A percentile compares a stretch with the other conserved stretches of the same genome.
These are phyloP conservation scores for Aspergillus aculeatinus DNA, from an alignment of 2,329 filamentous ascomycete genomes.

Conservation along the genomic window DNA sequence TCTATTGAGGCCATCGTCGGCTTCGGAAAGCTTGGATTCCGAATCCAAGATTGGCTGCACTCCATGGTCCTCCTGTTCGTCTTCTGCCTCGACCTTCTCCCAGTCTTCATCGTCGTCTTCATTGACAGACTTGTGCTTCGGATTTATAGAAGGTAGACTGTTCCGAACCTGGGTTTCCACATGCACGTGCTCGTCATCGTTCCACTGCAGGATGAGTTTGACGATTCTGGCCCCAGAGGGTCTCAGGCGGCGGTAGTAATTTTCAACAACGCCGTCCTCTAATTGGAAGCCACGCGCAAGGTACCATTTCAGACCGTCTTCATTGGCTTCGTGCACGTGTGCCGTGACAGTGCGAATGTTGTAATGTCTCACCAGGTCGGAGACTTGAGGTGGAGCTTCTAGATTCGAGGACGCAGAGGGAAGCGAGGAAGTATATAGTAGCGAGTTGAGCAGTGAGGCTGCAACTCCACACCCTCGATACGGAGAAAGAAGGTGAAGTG, in stretches of 20 bases:
- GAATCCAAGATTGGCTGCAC: conserved; percentile 36
- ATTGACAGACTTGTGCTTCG: not conserved
- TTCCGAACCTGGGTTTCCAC: not conserved
- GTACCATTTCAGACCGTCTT: conserved; percentile 62
- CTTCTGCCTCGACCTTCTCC: conserved; percentile 43
- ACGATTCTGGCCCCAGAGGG: conserved; percentile 58
- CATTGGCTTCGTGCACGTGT: conserved; percentile 64
- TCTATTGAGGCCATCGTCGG: conserved; percentile 21
- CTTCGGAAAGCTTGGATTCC: conserved; percentile 34
- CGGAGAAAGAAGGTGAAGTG: conserved; percentile 59
- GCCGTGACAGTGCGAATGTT: conserved; percentile 56
- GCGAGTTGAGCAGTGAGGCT: conserved; percentile 51
- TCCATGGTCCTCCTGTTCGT: conserved; percentile 34
- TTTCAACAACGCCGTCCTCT: conserved; percentile 51
- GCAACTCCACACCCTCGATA: conserved; percentile 60
- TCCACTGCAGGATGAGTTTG: conserved; percentile 36
- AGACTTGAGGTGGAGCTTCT: conserved; percentile 24
- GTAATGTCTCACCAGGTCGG: conserved; percentile 48
- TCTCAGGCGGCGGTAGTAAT: conserved; percentile 60
- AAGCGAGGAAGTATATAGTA: conserved; percentile 31
- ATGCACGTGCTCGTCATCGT: conserved; percentile 16
- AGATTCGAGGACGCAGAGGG: conserved; percentile 9
- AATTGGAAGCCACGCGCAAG: conserved; percentile 55
- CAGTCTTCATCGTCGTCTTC: conserved; percentile 41
- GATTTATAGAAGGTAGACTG: not conserved